Evolutionary conservation across 768 basidiomycete species (phyloP), one percentile per base, ranked within the genome.

Genomic region (Agrocybe praecox): DNA sequence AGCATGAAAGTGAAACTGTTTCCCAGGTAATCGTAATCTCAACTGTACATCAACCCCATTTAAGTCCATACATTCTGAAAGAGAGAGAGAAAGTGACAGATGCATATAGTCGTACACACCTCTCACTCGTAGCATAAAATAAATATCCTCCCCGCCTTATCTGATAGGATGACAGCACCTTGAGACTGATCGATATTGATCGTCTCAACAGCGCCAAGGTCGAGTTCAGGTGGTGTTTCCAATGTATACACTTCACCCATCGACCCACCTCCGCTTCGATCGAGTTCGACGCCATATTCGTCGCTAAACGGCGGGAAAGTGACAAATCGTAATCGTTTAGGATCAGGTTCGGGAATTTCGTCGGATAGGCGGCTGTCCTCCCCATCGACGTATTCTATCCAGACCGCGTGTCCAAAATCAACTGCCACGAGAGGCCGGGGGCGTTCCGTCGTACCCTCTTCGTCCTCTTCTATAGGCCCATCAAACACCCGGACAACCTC

Each of bases 391-490:
- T 85, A 84, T 64, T 90, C 88, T 46, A 95, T 84, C 83, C 92
- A 90, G 33, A 92, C 88, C 17, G 93, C 89, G 64, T 94, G 92
- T 42, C 91, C 90, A 73, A 95, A 96, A 66, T 95, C 86, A 7
- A 94, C 88, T 0, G 89, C 89, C n/a, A 90, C 84, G 14, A 90
- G 77, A 21, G 88, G 88, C 2, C 88, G 77, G 18, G 85, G 85
- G 4, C 85, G 76, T 26, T 83, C 84, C 23, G 34, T 36, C 53
- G 65, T 58, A 0, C 64, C 68, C 1, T 72, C 77, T 1, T 72
- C 77, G 9, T 79, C 80, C 2, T 79, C 80, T 15, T 76, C 34
- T 14, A 26, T 42, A 6, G 68, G 64, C 12, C 70, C 72, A 57
- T 88, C 88, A 49, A 79, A 71, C 18, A 88, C 83, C 57, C 86